Conservation (phyloP, 805 yeast species). For the Candida koratica region DNA sequence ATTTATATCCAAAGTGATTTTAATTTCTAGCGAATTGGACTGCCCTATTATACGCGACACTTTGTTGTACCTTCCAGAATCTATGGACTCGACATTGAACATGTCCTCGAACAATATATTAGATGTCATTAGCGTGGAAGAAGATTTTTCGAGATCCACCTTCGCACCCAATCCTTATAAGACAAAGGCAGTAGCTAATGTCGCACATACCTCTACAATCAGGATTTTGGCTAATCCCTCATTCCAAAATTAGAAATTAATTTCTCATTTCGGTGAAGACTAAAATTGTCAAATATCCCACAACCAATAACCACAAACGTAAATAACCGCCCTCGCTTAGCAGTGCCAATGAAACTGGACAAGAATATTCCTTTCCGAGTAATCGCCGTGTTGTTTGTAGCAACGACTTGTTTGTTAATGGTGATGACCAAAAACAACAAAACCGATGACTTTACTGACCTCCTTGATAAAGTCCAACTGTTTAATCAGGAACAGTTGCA, state of each 20-base stretch:
- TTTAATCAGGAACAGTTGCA: constrained; percentile 3
- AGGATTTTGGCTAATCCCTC: no score
- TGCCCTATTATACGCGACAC: constrained; percentile 85
- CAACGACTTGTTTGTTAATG: constrained; percentile 4
- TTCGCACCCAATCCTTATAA: no score
- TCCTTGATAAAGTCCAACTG: constrained; percentile 3
- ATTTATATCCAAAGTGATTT: constrained; percentile 84
- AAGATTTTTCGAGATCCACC: no score
- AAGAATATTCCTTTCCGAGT: constrained; percentile 1
- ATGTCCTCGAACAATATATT: constrained; percentile 88
- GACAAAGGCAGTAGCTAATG: no score
- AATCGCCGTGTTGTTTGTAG: not conserved
- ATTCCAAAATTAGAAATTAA: constrained; percentile 6
- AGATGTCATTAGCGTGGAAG: constrained; percentile 25
- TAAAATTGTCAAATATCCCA: not conserved
- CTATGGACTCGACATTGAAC: constrained; percentile 79
- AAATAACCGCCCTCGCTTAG: no score
- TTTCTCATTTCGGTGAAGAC: not conserved
- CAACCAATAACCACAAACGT: no score
- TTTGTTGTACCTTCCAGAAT: constrained; percentile 85
- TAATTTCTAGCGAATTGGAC: constrained; percentile 76
- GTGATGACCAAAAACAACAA: not conserved
- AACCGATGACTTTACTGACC: constrained; percentile 4
- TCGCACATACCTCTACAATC: no score
- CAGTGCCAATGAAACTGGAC: not conserved